Evolutionary conservation across 2,329 filamentous ascomycete species (phyloP).

Genomic region (Penicillium sp.): DNA sequence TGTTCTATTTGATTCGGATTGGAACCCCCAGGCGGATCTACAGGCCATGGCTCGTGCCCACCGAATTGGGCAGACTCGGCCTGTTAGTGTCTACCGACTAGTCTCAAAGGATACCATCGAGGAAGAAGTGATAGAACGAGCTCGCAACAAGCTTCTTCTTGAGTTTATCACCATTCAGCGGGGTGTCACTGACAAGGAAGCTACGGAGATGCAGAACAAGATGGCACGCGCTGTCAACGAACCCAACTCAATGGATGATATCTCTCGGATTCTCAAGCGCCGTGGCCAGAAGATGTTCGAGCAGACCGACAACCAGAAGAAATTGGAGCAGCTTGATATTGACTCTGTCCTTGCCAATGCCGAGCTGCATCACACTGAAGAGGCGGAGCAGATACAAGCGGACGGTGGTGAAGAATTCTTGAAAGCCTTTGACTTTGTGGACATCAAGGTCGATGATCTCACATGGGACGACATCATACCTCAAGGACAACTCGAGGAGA

Average conservation of each 20-base stretch:
- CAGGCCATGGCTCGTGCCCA: constrained; percentile 98
- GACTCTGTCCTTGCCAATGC: constrained; percentile 95
- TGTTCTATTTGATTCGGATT: constrained; percentile 89
- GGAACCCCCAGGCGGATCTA: constrained; percentile 97
- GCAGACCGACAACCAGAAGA: constrained; percentile 92
- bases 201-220: constrained; percentile 76
- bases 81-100: constrained; percentile 91
- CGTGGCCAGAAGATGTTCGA: constrained; percentile 99
- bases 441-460: constrained; percentile 87
- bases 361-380: constrained; percentile 92
- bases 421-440: constrained; percentile 81
- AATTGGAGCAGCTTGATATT: constrained; percentile 94
- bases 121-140: constrained; percentile 92
- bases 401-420: constrained; percentile 97
- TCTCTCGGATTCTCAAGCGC: constrained; percentile 92
- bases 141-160: constrained; percentile 92
- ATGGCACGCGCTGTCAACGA: constrained; percentile 65
- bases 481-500: constrained; percentile 78
- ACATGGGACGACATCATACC: constrained; percentile 99
- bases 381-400: constrained; percentile 87
- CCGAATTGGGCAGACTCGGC: constrained; percentile 91
- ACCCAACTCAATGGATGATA: constrained; percentile 86
- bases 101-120: constrained; percentile 98
- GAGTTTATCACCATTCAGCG: constrained; percentile 97
- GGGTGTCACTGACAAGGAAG: constrained; percentile 88